Evolutionary conservation across 23 red algal genomes (phyloP), one percentile per base, ranked within the genome.

Genomic region (Rhodosorus marinus): DNA sequence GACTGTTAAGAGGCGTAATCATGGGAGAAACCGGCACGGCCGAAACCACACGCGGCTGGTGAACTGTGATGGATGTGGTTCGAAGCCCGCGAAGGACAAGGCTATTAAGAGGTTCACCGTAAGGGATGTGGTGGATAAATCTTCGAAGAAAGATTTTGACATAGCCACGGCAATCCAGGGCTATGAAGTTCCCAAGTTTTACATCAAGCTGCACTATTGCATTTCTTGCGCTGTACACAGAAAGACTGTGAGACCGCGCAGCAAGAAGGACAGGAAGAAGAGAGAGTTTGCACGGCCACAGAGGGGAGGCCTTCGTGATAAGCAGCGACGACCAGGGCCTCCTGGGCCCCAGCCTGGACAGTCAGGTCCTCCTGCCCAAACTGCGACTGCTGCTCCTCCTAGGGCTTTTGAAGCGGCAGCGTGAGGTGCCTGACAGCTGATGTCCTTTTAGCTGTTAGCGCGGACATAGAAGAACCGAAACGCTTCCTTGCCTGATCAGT

Each of bases 181-280:
- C 21, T 94, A 83, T 46, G 87, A 70, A 57, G 55, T 83, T 6
- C 87, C 76, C n/a, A 83, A 94, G 62, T 70, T 82, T 46, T 94
- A 83, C 67, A 73, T 79, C 59, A 83, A 94, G 75, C 49, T 83
- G 3, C 87, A 81, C 26, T 94, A 94, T 61, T 94, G 87, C 30
- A 58, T 94, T 26, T 94, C 87, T 1, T 94, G 76, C 65, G 87
- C 87, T 14, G 87, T 94, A 52, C 87, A 94, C 55, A 63, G 87
- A 52, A 81, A 81, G 76, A 94, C 73, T 6, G 87, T 94, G 29
- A 72, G 76, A 55, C 74, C 75, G 20, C 67, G 87, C 43, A 55
- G 77, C 54, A 67, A 71, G 49, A 35, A 31, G 47, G 45, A 67
- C 25, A 62, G 76, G 17, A 47, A 62, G 24, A 60, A n/a, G n/a